Evolutionary conservation across 2,329 filamentous ascomycete species (phyloP), one percentile per base, ranked within the genome.

Genomic region (Hansfordia pulvinata): DNA sequence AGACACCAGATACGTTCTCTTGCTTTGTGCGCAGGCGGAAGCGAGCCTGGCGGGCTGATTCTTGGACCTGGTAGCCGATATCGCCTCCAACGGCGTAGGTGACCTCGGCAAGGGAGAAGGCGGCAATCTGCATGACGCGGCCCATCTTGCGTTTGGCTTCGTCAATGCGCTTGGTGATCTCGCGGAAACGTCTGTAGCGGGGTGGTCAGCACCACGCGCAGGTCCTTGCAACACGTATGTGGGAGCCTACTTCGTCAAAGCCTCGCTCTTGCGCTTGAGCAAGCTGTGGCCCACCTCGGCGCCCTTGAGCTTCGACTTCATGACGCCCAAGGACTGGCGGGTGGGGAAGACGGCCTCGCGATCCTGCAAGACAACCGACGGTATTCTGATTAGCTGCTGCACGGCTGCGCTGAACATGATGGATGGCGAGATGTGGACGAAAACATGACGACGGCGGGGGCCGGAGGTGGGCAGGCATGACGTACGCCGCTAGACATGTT

Each of bases 141-240:
- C 90, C 90, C 88, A 98, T 98, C 64, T 98, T 98, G 43, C 86
- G 81, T 59, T 98, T 98, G 21, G 90, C 90, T 55, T 98, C 90
- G 60, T 98, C 88, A 56, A 98, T 98, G 47, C 90, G 80, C 52
- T 76, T 75, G 26, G 90, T 94, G 46, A 98, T 98, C 46, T 98
- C 90, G 83, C 13, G 13, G 27, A 21, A 30, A 16, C 27, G 27
- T 18, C 12, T 15, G 13, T 19, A 7, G 5, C 13, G n/a, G n/a
- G n/a, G n/a, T n/a, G n/a, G n/a, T n/a, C n/a, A n/a, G n/a, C n/a
- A n/a, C n/a, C n/a, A n/a, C n/a, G n/a, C n/a, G n/a, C n/a, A n/a
- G n/a, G n/a, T n/a, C n/a, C n/a, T n/a, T n/a, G n/a, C n/a, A 27
- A 15, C 4, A 20, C 27, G 26, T 15, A 22, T 29, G 35, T 19